Conservation (phyloP, 441 rosid genomes). For the Brassica balearica region DNA sequence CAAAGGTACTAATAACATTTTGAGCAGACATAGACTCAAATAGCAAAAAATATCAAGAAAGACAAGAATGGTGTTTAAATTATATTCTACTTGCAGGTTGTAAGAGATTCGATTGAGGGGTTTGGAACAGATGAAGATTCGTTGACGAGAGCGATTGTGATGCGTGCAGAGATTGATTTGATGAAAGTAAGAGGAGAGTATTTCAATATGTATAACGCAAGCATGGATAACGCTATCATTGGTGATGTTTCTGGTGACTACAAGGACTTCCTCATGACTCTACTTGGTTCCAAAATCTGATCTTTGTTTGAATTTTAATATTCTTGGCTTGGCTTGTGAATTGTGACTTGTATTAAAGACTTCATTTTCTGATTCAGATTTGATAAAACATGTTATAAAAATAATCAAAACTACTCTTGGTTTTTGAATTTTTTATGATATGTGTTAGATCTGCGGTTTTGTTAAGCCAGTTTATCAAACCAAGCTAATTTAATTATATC, state of each 20-base stretch:
- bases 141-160: slow-evolving; percentile 74
- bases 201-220: slow-evolving; percentile 54
- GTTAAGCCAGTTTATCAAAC: no score
- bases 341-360: slow-evolving; percentile 25
- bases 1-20: slow-evolving; percentile 56
- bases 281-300: slow-evolving; percentile 69
- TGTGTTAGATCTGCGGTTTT: not conserved
- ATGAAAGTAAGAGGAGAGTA: slow-evolving; percentile 70
- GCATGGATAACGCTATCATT: slow-evolving; percentile 64
- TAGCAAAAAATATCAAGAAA: slow-evolving; percentile 1
- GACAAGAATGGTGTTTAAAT: not conserved
- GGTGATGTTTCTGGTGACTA: slow-evolving; percentile 89
- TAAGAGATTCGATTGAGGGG: slow-evolving; percentile 61
- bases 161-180: slow-evolving; percentile 81
- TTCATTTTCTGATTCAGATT: not conserved
- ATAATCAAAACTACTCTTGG: not conserved
- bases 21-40: not conserved
- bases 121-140: slow-evolving; percentile 89
- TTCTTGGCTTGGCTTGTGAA: slow-evolving; percentile 17
- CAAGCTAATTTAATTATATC: no score
- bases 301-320: not conserved
- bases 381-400: not conserved
- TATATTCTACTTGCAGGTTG: slow-evolving; percentile 48
- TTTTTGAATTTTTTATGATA: not conserved
- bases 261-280: slow-evolving; percentile 63